Conservation (phyloP, 257 asterid genomes). For the Scutellaria barbata region DNA sequence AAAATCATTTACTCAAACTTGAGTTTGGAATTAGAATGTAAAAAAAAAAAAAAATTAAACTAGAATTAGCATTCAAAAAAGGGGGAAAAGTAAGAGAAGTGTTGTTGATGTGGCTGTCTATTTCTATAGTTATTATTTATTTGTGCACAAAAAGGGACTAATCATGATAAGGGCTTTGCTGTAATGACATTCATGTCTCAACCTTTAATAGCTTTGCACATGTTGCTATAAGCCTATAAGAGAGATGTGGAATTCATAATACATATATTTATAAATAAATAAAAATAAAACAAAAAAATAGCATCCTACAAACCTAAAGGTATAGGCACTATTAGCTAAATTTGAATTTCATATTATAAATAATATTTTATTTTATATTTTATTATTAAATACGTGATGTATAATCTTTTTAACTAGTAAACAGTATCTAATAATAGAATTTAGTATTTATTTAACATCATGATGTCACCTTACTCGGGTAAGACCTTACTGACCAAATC, state of each 20-base stretch:
- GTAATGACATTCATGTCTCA: slow-evolving; percentile 32
- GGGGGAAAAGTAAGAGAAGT: slow-evolving; percentile 3
- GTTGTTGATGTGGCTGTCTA: not conserved
- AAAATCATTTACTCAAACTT: too few relatives aligned
- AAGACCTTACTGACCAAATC: too few relatives aligned
- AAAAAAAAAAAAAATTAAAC: not conserved
- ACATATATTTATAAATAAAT: too few relatives aligned
- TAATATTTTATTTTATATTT: not conserved
- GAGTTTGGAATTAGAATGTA: too few relatives aligned
- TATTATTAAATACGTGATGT: too few relatives aligned
- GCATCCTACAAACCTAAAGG: not conserved
- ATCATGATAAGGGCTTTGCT: slow-evolving; percentile 23
- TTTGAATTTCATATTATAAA: not conserved
- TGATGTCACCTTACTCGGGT: too few relatives aligned
- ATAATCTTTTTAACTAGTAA: too few relatives aligned
- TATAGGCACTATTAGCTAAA: not conserved
- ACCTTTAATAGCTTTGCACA: slow-evolving; percentile 30
- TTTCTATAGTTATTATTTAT: not conserved
- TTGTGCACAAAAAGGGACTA: slow-evolving; percentile 27
- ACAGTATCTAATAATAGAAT: too few relatives aligned
- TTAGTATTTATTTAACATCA: too few relatives aligned
- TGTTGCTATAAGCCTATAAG: slow-evolving; percentile 32
- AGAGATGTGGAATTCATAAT: slow-evolving; percentile 3
- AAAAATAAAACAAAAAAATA: not conserved
- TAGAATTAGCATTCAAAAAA: not conserved